Evolutionary conservation across 352 stramenopile genomes (phyloP), one percentile per base, ranked within the genome.

Genomic region (Phytophthora palmivora): DNA sequence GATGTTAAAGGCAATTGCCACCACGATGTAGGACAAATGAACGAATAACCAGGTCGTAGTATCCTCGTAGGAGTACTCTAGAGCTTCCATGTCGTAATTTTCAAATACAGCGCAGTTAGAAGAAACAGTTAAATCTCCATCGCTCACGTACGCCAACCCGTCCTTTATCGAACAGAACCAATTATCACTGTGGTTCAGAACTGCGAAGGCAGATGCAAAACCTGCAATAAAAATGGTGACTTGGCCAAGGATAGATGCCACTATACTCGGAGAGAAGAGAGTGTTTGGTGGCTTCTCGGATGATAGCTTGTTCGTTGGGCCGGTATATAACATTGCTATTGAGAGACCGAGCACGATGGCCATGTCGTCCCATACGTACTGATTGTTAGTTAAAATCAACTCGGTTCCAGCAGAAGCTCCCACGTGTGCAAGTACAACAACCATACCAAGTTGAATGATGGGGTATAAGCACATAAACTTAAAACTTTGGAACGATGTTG

Each of bases 401-500:
- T 78, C 58, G 2, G 28, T 19, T 21, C 33, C 62, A 18, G 45
- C 44, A 26, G 28, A 14, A 18, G 60, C 34, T 16, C 60, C 60
- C 5, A 78, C 51, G 10, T 74, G 58, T 1, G 66, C 62, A 8
- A 84, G 44, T 1, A 77, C 74, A 3, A 63, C 58, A 11, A 63
- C 63, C 72, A 82, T 78, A 0, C 51, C 71, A 6, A 88, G 63
- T 57, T 92, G 82, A 24, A 88, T 81, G 14, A 85, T 54, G 0
- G 70, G 70, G 52, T 88, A 86, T 30, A 88, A 18, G 21, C 84
- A 74, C 68, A 88, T 82, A 53, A 70, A 85, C 67, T 88, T 88
- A 66, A 86, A 82, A 10, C 53, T 69, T 2, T 79, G 48, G 60
- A 86, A 88, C 24, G 76, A 84, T 16, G 76, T 86, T 19, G 67